Percentiles rank a stretch among this genome's conserved stretches.
Conservation (phyloP, 306 rosid genomes). For the Vachellia collinsii region DNA sequence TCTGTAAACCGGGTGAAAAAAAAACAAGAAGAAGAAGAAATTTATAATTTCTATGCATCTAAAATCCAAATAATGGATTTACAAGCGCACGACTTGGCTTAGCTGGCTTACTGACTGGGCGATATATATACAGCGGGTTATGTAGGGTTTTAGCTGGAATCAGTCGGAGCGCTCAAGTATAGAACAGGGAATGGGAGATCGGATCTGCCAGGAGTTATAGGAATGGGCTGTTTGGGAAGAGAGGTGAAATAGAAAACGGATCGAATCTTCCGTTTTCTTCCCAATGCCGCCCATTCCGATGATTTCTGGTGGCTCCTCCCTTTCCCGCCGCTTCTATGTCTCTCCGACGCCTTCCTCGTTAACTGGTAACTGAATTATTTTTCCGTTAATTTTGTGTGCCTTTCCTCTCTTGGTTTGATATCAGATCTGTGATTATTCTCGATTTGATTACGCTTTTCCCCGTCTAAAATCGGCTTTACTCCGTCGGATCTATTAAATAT, state of each 20-base stretch:
- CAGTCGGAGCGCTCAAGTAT: neutral
- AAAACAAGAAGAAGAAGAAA: too few species aligned
- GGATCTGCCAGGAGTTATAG: slow-evolving; percentile 49
- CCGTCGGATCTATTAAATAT: neutral
- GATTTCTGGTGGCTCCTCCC: slow-evolving; percentile 54
- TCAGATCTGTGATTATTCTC: neutral
- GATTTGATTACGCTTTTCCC: neutral
- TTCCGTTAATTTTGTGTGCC: neutral
- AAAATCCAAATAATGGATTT: too few species aligned
- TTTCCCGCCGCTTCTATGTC: slow-evolving; percentile 44
- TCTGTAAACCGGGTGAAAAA: too few species aligned
- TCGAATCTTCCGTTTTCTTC: too few species aligned
- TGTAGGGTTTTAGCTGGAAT: neutral
- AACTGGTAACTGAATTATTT: neutral
- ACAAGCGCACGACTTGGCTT: neutral
- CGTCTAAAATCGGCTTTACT: neutral
- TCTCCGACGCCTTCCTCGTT: neutral
- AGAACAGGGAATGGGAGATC: slow-evolving; percentile 57
- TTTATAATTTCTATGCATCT: too few species aligned
- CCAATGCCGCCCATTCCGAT: slow-evolving; percentile 65
- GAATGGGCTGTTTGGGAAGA: slow-evolving; percentile 59
- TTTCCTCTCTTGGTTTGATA: neutral
- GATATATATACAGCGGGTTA: too few species aligned
- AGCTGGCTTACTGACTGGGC: neutral
- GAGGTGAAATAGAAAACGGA: neutral